phyloP scores from a whole-genome alignment of 257 asterid species.

The Petunia axillaris region DNA sequence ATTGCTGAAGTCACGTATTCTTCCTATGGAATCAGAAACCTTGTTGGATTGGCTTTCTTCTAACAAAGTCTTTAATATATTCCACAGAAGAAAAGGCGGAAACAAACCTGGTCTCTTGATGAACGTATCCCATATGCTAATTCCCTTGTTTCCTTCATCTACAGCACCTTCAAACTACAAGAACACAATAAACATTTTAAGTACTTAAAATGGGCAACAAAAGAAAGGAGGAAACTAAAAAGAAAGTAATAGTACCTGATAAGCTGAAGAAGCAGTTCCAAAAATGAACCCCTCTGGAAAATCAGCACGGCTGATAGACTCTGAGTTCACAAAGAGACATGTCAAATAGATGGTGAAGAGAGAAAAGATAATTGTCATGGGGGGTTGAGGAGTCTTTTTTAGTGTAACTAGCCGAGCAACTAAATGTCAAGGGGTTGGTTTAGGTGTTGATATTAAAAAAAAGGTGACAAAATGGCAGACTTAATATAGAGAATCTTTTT shows the following conservation, averaged over 20 bases:
- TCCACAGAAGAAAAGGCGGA: too few relatives aligned
- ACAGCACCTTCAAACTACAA: constrained; percentile 87
- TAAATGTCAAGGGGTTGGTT: not conserved
- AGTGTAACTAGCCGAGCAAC: constrained; percentile 12
- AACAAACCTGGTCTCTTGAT: constrained; percentile 60
- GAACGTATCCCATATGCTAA: constrained; percentile 86
- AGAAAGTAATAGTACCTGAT: constrained; percentile 50
- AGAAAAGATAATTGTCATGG: constrained; percentile 32
- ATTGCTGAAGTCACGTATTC: constrained; percentile 83
- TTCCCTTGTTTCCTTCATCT: constrained; percentile 80
- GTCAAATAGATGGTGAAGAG: constrained; percentile 27
- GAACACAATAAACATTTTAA: not conserved
- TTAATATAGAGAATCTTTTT: not conserved
- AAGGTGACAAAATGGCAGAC: not conserved
- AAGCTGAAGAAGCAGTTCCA: constrained; percentile 97
- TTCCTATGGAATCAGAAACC: constrained; percentile 42
- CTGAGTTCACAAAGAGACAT: constrained; percentile 36
- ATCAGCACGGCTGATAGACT: constrained; percentile 56
- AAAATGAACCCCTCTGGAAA: constrained; percentile 77
- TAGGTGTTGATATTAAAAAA: not conserved
- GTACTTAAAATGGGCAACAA: too few relatives aligned
- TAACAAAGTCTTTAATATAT: too few relatives aligned
- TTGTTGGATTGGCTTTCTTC: not conserved
- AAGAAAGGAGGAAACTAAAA: not conserved
- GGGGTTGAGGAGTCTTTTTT: constrained; percentile 15